Evolutionary conservation across 495 filamentous ascomycete genomes (phyloP), one percentile per base, ranked within the genome.

Genomic region (Penicillium bovifimosum): DNA sequence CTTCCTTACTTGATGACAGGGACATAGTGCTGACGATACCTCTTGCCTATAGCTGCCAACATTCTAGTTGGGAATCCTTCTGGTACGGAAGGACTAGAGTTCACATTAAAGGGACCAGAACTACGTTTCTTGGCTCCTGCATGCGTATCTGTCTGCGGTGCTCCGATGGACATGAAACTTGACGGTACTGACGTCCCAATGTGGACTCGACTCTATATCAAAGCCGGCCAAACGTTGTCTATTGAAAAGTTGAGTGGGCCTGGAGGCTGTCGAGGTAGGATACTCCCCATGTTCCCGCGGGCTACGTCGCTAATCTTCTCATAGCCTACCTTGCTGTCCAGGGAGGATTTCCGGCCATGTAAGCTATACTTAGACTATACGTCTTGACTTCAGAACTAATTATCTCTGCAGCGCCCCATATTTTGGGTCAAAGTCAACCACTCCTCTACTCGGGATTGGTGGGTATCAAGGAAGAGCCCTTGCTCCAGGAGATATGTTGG

Each of bases 371-470:
- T 27, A 0, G 11, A 44, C 9, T n/a, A 27, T 42, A 7, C 10
- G 0, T 20, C 1, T 31, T 31, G 4, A 0, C 7, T 10, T 11
- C 6, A 44, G 2, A 31, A 44, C 41, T 44, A 44, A 31, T 31
- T 2, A 3, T 14, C 2, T 16, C 2, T 28, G 1, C 14, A 46
- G 43, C 34, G 74, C 81, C 17, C 61, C 74, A 18, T 81, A 74
- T 63, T 80, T 84, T 57, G 78, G 78, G 5, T 82, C 79, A 6
- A 84, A 83, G 56, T 73, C 78, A 0, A 83, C 80, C 1, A 74
- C 74, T 18, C 80, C 81, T 6, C 67, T 76, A 42, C 69, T 83
- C 10, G 72, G 61, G 5, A 71, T 82, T 41, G 83, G 83, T n/a
- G 82, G 83, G 1, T 77, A 76, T 29, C 75, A 85, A 62, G 82